Conservation (phyloP, 1,139 yeast genomes). For the Tardiomyces digboiensis region DNA sequence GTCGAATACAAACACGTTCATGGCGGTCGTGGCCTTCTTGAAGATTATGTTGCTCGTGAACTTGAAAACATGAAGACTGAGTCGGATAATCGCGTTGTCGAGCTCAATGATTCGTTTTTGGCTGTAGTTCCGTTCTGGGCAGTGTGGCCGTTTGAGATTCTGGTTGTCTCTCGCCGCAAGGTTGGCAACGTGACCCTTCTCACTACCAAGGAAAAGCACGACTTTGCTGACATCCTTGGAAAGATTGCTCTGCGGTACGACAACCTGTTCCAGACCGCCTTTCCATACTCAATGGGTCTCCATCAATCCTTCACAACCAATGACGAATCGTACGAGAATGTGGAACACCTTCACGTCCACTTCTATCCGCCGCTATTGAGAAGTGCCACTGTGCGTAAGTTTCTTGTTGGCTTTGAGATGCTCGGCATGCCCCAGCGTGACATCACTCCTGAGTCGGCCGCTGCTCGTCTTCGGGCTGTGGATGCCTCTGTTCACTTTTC, state of each 20-base stretch:
- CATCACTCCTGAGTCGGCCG: slow-evolving; percentile 69
- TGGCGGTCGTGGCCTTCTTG: slow-evolving; percentile 37
- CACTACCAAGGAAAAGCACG: slow-evolving; percentile 38
- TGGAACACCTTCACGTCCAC: slow-evolving; percentile 67
- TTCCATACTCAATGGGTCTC: slow-evolving; percentile 77
- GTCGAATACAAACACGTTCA: slow-evolving; percentile 35
- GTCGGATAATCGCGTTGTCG: slow-evolving; percentile 38
- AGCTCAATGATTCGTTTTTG: slow-evolving; percentile 51
- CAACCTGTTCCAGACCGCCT: slow-evolving; percentile 57
- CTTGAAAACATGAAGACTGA: slow-evolving; percentile 31
- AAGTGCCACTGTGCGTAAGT: slow-evolving; percentile 67
- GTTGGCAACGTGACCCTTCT: slow-evolving; percentile 45
- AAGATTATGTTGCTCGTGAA: slow-evolving; percentile 58
- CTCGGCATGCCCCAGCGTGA: slow-evolving; percentile 76
- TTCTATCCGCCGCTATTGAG: slow-evolving; percentile 72
- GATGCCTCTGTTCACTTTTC: slow-evolving; percentile 1
- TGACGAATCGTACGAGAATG: slow-evolving; percentile 29
- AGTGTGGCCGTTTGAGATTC: slow-evolving; percentile 71
- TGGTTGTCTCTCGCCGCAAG: slow-evolving; percentile 48
- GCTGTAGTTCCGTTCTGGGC: slow-evolving; percentile 84
- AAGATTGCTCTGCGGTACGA: slow-evolving; percentile 57
- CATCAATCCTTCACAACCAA: slow-evolving; percentile 59
- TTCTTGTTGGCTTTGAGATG: slow-evolving; percentile 71
- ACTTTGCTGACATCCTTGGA: slow-evolving; percentile 48
- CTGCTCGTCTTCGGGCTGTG: slow-evolving; percentile 34